phyloP scores from a whole-genome alignment of 164 flowering plant genomes.

The Macadamia integrifolia region DNA sequence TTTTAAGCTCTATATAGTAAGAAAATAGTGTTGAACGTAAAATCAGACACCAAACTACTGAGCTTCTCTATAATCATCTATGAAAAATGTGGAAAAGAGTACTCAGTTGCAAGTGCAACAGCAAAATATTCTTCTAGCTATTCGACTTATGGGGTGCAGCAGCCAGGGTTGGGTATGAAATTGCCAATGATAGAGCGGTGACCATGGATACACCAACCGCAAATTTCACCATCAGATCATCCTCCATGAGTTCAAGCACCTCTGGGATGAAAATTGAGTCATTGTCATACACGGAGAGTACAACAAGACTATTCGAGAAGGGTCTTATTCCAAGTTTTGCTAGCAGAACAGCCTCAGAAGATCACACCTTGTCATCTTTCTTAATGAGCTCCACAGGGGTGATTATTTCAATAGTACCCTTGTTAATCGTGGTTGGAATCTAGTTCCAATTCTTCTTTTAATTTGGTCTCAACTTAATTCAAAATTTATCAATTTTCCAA shows the following conservation, averaged over 20 bases:
- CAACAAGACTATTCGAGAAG: slow-evolving; percentile 36
- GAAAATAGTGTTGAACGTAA: too few relatives aligned
- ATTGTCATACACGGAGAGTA: slow-evolving; percentile 28
- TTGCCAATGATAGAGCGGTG: slow-evolving; percentile 23
- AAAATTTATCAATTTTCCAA: too few relatives aligned
- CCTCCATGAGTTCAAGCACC: slow-evolving; percentile 34
- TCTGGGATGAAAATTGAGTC: slow-evolving; percentile 33
- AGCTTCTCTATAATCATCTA: too few relatives aligned
- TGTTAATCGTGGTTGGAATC: slow-evolving; percentile 47
- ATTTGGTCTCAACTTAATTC: too few relatives aligned
- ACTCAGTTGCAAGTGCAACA: slow-evolving; percentile 25
- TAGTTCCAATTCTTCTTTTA: too few relatives aligned
- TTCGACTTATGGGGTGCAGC: slow-evolving; percentile 37
- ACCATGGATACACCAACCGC: slow-evolving; percentile 28
- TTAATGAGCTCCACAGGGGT: slow-evolving; percentile 39
- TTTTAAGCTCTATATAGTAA: too few relatives aligned
- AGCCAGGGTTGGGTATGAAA: slow-evolving; percentile 33
- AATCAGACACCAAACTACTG: too few relatives aligned
- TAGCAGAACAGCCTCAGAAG: slow-evolving; percentile 40
- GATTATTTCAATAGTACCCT: slow-evolving; percentile 44
- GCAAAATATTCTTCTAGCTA: slow-evolving; percentile 35
- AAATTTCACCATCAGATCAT: slow-evolving; percentile 10
- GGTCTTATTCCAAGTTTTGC: slow-evolving; percentile 41
- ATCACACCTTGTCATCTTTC: slow-evolving; percentile 41
- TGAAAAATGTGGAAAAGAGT: slow-evolving; percentile 16